These are phyloP conservation scores for Aspergillus baeticus DNA, from an alignment of 495 filamentous ascomycete genomes.

Conservation along the genomic window DNA sequence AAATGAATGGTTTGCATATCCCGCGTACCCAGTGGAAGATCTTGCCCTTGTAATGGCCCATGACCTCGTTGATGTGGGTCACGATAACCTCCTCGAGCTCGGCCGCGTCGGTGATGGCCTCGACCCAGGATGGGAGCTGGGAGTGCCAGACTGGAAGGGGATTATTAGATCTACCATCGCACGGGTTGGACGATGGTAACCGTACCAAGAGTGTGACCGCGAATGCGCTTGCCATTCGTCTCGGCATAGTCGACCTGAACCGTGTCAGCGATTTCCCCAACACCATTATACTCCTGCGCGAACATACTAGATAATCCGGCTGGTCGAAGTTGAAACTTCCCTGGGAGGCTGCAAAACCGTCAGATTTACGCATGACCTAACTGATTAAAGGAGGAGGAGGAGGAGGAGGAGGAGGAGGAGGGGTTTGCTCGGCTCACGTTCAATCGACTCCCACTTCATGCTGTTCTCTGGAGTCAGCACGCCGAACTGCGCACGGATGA, in stretches of 20 bases:
- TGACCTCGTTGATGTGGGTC: constrained; percentile 26
- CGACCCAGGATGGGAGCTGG: constrained; percentile 52
- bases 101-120: constrained; percentile 39
- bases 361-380: no score
- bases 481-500: constrained; percentile 49
- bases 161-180: no score
- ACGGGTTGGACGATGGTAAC: neutral
- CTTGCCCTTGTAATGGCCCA: constrained; percentile 40
- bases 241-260: constrained; percentile 46
- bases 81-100: constrained; percentile 41
- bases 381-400: no score
- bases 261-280: neutral
- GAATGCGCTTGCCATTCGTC: constrained; percentile 45
- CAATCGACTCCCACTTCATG: constrained; percentile 54
- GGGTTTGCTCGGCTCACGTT: constrained; percentile 23
- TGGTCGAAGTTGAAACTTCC: constrained; percentile 42
- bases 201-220: constrained; percentile 49
- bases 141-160: constrained; percentile 55
- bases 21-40: constrained; percentile 50
- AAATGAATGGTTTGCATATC: constrained; percentile 26
- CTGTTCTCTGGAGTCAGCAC: constrained; percentile 55
- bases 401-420: no score
- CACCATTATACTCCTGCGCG: neutral
- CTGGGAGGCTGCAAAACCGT: constrained; percentile 24
- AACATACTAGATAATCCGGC: constrained; percentile 41